Percentiles rank a stretch among this genome's conserved stretches.
Evolutionary conservation across 306 rosid species (phyloP).

Genomic region (Cajanus cajan): DNA sequence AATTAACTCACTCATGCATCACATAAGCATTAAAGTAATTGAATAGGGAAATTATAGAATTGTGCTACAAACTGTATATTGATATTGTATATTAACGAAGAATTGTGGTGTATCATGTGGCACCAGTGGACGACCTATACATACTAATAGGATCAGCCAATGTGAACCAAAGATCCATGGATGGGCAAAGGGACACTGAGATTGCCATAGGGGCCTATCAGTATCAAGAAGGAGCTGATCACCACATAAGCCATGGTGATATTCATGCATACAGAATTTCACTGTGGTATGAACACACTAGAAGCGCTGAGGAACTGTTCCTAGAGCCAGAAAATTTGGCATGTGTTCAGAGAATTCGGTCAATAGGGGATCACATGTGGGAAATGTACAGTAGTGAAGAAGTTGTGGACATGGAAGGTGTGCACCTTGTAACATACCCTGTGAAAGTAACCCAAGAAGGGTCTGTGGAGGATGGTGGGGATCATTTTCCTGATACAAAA

Average conservation of each 20-base stretch:
- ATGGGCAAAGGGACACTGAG: conserved; percentile 86
- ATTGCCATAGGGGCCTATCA: conserved; percentile 90
- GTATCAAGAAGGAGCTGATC: conserved; percentile 20
- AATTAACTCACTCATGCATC: neutral
- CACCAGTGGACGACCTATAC: conserved; percentile 85
- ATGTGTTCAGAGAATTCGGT: conserved; percentile 39
- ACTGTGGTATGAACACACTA: conserved; percentile 84
- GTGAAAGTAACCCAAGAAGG: conserved; percentile 54
- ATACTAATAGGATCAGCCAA: conserved; percentile 91
- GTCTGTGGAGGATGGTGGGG: conserved; percentile 45
- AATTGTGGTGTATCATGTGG: neutral
- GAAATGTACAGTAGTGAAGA: conserved; percentile 51
- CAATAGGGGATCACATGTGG: conserved; percentile 67
- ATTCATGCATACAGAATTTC: conserved; percentile 70
- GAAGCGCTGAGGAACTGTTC: conserved; percentile 33
- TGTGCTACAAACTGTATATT: neutral
- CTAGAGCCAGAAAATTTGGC: conserved; percentile 44
- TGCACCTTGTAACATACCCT: conserved; percentile 81
- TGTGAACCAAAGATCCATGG: conserved; percentile 96
- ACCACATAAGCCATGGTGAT: conserved; percentile 33
- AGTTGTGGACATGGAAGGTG: conserved; percentile 71
- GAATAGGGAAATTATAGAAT: neutral
- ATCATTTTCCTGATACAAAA: conserved; percentile 77
- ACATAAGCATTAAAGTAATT: neutral
- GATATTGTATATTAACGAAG: conserved; percentile 11